Percentiles rank a stretch among this genome's conserved stretches.
Conservation (phyloP, 345 rosid species). For the Eutrema heterophyllum region DNA sequence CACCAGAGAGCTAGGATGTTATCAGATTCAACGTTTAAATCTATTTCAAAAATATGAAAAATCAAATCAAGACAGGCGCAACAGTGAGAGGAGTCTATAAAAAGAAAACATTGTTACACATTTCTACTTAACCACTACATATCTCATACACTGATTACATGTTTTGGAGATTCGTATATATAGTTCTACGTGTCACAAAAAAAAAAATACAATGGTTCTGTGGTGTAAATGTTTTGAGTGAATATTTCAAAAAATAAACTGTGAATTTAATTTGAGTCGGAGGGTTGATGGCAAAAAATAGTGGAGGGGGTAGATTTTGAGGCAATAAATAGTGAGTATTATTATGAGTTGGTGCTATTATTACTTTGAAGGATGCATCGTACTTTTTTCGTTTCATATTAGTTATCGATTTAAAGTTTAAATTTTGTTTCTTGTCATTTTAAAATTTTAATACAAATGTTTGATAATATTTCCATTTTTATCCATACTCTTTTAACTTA, state of each 20-base stretch:
- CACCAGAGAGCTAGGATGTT: neutral
- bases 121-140: neutral
- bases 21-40: neutral
- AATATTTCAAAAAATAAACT: neutral
- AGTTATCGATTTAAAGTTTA: too few relatives aligned
- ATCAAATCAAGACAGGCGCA: neutral
- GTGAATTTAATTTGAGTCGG: neutral
- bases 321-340: conserved; percentile 9
- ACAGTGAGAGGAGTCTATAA: neutral
- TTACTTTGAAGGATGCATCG: neutral
- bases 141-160: neutral
- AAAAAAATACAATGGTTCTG: neutral
- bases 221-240: neutral
- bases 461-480: too few relatives aligned
- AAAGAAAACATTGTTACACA: neutral
- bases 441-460: too few relatives aligned
- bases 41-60: neutral
- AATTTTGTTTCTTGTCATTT: too few relatives aligned
- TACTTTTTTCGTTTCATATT: too few relatives aligned
- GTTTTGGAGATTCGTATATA: neutral
- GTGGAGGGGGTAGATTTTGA: neutral
- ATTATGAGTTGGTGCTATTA: conserved; percentile 3
- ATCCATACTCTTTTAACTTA: too few relatives aligned
- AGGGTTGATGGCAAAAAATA: conserved; percentile 1
- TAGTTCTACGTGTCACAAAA: neutral